Conservation (phyloP, 2,329 filamentous ascomycete species). For the Pyrenophora tritici-repentis region DNA sequence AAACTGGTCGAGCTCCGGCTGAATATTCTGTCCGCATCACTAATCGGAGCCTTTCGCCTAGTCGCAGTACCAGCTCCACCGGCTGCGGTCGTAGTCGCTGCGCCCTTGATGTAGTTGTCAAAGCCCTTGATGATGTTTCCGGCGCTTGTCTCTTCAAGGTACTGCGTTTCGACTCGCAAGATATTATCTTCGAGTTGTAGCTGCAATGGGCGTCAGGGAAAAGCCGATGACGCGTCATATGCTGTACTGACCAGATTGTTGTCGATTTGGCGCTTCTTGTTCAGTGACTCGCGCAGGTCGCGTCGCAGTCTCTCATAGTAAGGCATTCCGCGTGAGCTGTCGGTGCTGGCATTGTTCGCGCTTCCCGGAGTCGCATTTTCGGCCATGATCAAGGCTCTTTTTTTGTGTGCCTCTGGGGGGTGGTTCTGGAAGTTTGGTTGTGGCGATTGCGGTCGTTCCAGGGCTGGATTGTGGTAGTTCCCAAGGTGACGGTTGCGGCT, state of each 20-base stretch:
- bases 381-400: slow-evolving; percentile 47
- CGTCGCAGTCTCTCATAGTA: slow-evolving; percentile 76
- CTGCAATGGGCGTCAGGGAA: slow-evolving; percentile 46
- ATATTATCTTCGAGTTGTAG: slow-evolving; percentile 77
- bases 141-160: slow-evolving; percentile 80
- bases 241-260: slow-evolving; percentile 58
- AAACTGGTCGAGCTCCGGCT: slow-evolving; percentile 50
- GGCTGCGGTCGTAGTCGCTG: slow-evolving; percentile 62
- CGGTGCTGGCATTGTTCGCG: slow-evolving; percentile 44
- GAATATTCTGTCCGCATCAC: slow-evolving; percentile 76
- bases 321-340: slow-evolving; percentile 59
- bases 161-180: slow-evolving; percentile 78
- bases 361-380: slow-evolving; percentile 53
- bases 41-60: slow-evolving; percentile 65
- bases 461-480: slow-evolving; percentile 8
- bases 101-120: slow-evolving; percentile 95
- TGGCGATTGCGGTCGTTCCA: background rate
- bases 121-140: slow-evolving; percentile 98
- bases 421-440: background rate
- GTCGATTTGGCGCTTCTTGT: slow-evolving; percentile 68
- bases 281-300: slow-evolving; percentile 68
- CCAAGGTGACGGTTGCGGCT: slow-evolving; percentile 11
- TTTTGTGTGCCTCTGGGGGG: background rate
- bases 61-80: slow-evolving; percentile 50
- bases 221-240: slow-evolving; percentile 2